phyloP scores from a whole-genome alignment of 1,284 basidiomycete genomes.

The Chalciporus piperatoides region DNA sequence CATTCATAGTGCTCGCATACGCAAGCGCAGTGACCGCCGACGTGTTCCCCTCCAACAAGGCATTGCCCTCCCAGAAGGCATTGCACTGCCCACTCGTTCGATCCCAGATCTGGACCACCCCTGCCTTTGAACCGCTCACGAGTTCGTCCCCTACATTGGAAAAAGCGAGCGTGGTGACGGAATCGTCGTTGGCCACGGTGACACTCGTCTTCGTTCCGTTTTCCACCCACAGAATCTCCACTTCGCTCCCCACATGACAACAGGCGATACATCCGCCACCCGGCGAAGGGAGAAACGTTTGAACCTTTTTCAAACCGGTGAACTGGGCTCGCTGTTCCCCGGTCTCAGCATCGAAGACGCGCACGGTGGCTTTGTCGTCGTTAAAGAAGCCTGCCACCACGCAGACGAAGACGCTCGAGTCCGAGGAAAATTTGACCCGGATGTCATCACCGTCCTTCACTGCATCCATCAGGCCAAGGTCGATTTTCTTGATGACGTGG shows the following conservation, averaged over 20 bases:
- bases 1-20: neutral
- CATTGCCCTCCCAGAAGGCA: constrained; percentile 6
- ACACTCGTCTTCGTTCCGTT: neutral
- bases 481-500: constrained; percentile 11
- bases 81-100: constrained; percentile 13
- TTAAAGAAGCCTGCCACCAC: neutral
- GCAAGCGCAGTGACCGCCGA: constrained; percentile 18
- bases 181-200: neutral
- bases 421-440: constrained; percentile 16
- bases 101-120: constrained; percentile 21
- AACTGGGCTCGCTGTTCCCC: constrained; percentile 14
- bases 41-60: neutral
- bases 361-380: constrained; percentile 11
- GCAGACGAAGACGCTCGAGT: constrained; percentile 12
- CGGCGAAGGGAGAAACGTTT: constrained; percentile 6
- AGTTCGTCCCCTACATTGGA: constrained; percentile 11
- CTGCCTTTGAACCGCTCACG: constrained; percentile 16
- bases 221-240: constrained; percentile 15
- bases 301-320: constrained; percentile 12
- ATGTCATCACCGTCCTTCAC: neutral
- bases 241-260: constrained; percentile 4
- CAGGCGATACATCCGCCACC: constrained; percentile 17
- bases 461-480: constrained; percentile 7
- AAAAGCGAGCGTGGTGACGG: constrained; percentile 9
- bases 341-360: constrained; percentile 13